Evolutionary conservation across 371 early-diverging fungal species (phyloP).

Genomic region (Rhizopus arrhizus): DNA sequence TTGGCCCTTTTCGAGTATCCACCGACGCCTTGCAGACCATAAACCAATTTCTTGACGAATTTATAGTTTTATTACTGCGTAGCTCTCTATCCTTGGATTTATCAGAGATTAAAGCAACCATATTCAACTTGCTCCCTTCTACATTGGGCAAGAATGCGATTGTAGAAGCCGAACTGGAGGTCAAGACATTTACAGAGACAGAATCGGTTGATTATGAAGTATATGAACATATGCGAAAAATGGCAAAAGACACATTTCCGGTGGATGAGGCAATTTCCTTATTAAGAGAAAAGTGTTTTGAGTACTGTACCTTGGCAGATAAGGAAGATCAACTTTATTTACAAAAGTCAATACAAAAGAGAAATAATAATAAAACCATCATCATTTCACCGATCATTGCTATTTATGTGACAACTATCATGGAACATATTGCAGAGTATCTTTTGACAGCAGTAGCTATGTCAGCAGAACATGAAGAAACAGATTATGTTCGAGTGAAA

Average conservation of each 20-base stretch:
- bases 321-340: conserved; percentile 42
- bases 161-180: conserved; percentile 70
- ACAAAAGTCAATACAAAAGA: conserved; percentile 24
- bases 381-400: conserved; percentile 63
- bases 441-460: conserved; percentile 60
- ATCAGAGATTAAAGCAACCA: conserved; percentile 57
- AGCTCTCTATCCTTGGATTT: conserved; percentile 59
- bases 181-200: conserved; percentile 65
- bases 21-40: conserved; percentile 63
- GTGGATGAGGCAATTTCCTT: conserved; percentile 30
- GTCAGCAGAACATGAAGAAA: conserved; percentile 62
- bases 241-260: conserved; percentile 32
- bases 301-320: conserved; percentile 61
- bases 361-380: conserved; percentile 18
- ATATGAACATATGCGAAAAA: conserved; percentile 50
- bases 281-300: conserved; percentile 59
- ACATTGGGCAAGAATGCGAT: conserved; percentile 68
- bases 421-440: conserved; percentile 69
- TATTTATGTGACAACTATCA: conserved; percentile 67
- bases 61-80: conserved; percentile 54
- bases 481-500: conserved; percentile 60
- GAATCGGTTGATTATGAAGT: conserved; percentile 53
- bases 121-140: conserved; percentile 56
- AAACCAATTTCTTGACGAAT: conserved; percentile 68
- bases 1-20: conserved; percentile 65